These are phyloP conservation scores for Ogataea saltuana DNA, from an alignment of 805 yeast species.

Conservation along the genomic window DNA sequence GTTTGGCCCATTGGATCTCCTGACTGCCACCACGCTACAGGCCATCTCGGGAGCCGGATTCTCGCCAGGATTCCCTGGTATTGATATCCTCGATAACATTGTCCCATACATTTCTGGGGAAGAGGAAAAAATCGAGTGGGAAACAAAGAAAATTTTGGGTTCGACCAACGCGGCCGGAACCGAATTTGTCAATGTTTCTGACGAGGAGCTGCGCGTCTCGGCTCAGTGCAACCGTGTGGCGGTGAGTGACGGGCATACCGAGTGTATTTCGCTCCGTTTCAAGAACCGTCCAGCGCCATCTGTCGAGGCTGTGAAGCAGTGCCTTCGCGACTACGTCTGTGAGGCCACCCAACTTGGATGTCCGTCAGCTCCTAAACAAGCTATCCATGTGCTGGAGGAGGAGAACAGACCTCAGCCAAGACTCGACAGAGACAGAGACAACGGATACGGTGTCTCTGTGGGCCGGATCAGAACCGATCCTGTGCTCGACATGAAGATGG, in stretches of 20 bases:
- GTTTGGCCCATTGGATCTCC: constrained; percentile 86
- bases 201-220: constrained; percentile 77
- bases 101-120: constrained; percentile 96
- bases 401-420: constrained; percentile 96
- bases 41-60: constrained; percentile 99
- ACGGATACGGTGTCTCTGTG: constrained; percentile 90
- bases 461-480: constrained; percentile 95
- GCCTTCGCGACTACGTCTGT: constrained; percentile 71
- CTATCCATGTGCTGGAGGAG: constrained; percentile 90
- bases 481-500: constrained; percentile 92
- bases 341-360: constrained; percentile 82
- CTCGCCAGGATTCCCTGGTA: constrained; percentile 95
- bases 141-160: constrained; percentile 93
- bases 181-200: constrained; percentile 58
- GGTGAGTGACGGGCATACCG: constrained; percentile 97
- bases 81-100: constrained; percentile 91
- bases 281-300: constrained; percentile 82
- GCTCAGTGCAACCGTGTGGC: constrained; percentile 98
- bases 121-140: constrained; percentile 98
- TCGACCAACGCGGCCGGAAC: constrained; percentile 49
- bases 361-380: constrained; percentile 88
- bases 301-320: constrained; percentile 72
- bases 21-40: constrained; percentile 90
- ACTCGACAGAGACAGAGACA: constrained; percentile 92
- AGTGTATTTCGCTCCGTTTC: constrained; percentile 85